Percentiles rank a stretch among this genome's conserved stretches.
Conservation (phyloP, 176 grass and related monocot genomes). For the Aegilops sharonensis region DNA sequence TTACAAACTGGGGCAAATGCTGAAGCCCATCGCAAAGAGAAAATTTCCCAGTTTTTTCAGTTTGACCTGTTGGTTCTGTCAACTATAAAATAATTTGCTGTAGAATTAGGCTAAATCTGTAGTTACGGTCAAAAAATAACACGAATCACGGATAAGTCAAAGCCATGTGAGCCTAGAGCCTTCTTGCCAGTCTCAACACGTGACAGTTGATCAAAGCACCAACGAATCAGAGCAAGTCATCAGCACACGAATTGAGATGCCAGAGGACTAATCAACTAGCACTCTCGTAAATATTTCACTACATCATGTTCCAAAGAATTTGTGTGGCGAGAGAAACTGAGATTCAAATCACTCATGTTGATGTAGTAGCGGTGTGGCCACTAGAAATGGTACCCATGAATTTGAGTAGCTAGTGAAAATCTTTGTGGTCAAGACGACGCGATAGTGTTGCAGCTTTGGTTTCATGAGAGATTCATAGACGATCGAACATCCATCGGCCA, state of each 20-base stretch:
- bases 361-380: not conserved
- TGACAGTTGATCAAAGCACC: not conserved
- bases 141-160: not conserved
- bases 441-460: too few species aligned
- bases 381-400: not conserved
- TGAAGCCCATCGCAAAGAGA: too few species aligned
- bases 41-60: too few species aligned
- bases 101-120: not conserved
- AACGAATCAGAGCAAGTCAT: not conserved
- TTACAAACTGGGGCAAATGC: too few species aligned
- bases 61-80: too few species aligned
- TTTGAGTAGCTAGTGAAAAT: too few species aligned
- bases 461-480: too few species aligned
- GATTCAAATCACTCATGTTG: too few species aligned
- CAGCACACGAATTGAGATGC: not conserved
- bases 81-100: not conserved
- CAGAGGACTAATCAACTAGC: not conserved
- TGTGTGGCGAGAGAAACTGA: not conserved
- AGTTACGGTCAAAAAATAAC: not conserved
- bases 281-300: not conserved
- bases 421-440: too few species aligned
- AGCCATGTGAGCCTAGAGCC: not conserved
- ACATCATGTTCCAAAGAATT: not conserved
- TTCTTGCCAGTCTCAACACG: not conserved
- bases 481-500: conserved; percentile 32